phyloP scores from a whole-genome alignment of 2,329 filamentous ascomycete species.

The Aureobasidium lini region DNA sequence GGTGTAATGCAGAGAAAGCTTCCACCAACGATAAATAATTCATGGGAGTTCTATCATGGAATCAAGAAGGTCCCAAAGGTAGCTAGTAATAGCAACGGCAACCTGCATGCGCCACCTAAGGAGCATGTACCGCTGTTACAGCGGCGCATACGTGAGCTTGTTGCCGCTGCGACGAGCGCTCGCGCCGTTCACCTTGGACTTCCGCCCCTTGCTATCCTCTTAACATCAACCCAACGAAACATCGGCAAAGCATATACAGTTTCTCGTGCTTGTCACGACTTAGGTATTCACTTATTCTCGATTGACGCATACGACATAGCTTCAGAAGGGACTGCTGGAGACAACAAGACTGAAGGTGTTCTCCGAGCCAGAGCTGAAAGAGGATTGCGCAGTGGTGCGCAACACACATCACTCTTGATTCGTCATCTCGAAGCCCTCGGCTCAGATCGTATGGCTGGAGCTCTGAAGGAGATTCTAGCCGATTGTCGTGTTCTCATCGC shows the following conservation, averaged over 20 bases:
- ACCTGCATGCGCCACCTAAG: slow-evolving; percentile 27
- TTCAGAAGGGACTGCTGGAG: slow-evolving; percentile 79
- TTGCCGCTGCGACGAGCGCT: slow-evolving; percentile 81
- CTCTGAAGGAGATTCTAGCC: slow-evolving; percentile 75
- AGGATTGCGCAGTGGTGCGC: slow-evolving; percentile 77
- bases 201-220: slow-evolving; percentile 77
- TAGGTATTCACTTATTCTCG: slow-evolving; percentile 80
- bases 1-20: slow-evolving; percentile 78
- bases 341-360: slow-evolving; percentile 90
- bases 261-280: slow-evolving; percentile 69
- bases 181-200: slow-evolving; percentile 80
- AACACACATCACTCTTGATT: slow-evolving; percentile 77
- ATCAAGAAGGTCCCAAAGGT: slow-evolving; percentile 52
- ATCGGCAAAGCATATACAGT: slow-evolving; percentile 87
- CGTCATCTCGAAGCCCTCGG: slow-evolving; percentile 85
- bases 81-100: slow-evolving; percentile 51
- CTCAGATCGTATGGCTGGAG: slow-evolving; percentile 80
- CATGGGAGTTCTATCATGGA: slow-evolving; percentile 87
- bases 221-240: slow-evolving; percentile 85
- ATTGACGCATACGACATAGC: slow-evolving; percentile 92
- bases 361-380: slow-evolving; percentile 81
- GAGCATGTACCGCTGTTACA: slow-evolving; percentile 39
- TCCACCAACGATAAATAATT: slow-evolving; percentile 66
- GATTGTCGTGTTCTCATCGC: slow-evolving; percentile 78
- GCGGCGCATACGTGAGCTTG: slow-evolving; percentile 69